A percentile compares a stretch with the other conserved stretches of the same genome.
These are phyloP conservation scores for Paratinospora sagittata DNA, from an alignment of 164 flowering plant species.

Conservation along the genomic window DNA sequence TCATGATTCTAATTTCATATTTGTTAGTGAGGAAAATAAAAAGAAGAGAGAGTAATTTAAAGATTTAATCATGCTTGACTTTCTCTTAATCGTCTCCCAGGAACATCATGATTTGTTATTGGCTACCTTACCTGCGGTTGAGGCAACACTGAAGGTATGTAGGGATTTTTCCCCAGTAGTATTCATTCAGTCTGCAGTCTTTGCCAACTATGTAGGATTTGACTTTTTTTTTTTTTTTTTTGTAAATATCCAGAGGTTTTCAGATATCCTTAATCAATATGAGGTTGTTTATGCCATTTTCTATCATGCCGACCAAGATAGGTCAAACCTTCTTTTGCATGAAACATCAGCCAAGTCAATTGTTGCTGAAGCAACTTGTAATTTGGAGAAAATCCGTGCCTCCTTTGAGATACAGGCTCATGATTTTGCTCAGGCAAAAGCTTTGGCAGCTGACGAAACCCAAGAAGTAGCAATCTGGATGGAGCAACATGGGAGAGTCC, in stretches of 20 bases:
- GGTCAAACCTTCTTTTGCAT: constrained; percentile 58
- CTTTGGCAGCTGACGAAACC: constrained; percentile 60
- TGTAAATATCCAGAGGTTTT: constrained; percentile 56
- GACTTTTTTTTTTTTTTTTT: neutral
- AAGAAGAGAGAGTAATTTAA: neutral
- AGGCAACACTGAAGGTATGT: constrained; percentile 76
- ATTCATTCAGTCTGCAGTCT: neutral
- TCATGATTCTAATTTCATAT: too few species aligned
- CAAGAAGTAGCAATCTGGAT: constrained; percentile 80
- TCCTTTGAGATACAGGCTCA: constrained; percentile 66
- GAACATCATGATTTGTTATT: constrained; percentile 92
- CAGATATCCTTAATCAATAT: constrained; percentile 58
- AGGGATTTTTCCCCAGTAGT: neutral
- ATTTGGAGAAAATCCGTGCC: constrained; percentile 59
- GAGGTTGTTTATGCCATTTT: constrained; percentile 66
- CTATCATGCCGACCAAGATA: constrained; percentile 77
- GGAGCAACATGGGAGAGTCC: constrained; percentile 82
- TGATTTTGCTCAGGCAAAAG: constrained; percentile 80
- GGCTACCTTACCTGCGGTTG: constrained; percentile 70
- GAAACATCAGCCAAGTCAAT: constrained; percentile 81
- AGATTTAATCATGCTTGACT: constrained; percentile 5
- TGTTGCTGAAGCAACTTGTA: constrained; percentile 74
- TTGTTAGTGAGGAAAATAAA: neutral
- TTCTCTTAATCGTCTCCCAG: constrained; percentile 32
- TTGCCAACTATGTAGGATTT: neutral